Conservation (phyloP, 805 yeast species). For the Lipomyces anomalus region DNA sequence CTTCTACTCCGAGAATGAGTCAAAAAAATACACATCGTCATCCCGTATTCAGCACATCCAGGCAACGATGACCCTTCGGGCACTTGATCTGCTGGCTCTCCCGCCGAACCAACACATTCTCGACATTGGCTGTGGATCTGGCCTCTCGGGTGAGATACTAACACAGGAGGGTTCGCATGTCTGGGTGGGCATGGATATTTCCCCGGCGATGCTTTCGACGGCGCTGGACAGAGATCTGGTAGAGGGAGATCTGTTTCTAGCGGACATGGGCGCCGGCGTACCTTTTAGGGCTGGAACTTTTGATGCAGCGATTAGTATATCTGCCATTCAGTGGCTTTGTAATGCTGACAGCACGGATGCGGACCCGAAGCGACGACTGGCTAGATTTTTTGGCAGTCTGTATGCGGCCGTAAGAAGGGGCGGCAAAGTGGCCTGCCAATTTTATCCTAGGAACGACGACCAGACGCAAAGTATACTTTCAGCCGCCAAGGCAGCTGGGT, state of each 20-base stretch:
- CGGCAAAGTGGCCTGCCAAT: conserved; percentile 96
- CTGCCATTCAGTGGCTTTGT: conserved; percentile 97
- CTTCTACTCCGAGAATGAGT: conserved; percentile 86
- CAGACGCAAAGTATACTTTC: conserved; percentile 72
- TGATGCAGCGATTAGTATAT: conserved; percentile 92
- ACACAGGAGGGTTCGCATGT: conserved; percentile 81
- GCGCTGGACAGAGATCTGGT: conserved; percentile 88
- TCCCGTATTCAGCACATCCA: conserved; percentile 98
- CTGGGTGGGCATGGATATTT: conserved; percentile 95
- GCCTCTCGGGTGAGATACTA: conserved; percentile 87
- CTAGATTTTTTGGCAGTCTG: conserved; percentile 79
- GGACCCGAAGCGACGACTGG: conserved; percentile 77
- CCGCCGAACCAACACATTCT: conserved; percentile 62
- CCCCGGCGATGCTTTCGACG: conserved; percentile 92
- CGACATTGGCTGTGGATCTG: conserved; percentile 97
- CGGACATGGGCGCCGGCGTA: conserved; percentile 89
- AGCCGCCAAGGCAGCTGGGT: conserved; percentile 91
- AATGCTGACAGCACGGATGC: conserved; percentile 81
- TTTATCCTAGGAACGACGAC: conserved; percentile 84
- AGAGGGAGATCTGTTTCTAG: conserved; percentile 86
- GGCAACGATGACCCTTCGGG: conserved; percentile 94
- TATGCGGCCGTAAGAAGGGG: conserved; percentile 85
- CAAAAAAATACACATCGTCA: conserved; percentile 82
- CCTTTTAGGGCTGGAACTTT: conserved; percentile 95
- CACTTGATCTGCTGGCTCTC: conserved; percentile 77